Base-by-base conservation (phyloP, 192 early-diverging fungal species). In the Podila epigama region DNA sequence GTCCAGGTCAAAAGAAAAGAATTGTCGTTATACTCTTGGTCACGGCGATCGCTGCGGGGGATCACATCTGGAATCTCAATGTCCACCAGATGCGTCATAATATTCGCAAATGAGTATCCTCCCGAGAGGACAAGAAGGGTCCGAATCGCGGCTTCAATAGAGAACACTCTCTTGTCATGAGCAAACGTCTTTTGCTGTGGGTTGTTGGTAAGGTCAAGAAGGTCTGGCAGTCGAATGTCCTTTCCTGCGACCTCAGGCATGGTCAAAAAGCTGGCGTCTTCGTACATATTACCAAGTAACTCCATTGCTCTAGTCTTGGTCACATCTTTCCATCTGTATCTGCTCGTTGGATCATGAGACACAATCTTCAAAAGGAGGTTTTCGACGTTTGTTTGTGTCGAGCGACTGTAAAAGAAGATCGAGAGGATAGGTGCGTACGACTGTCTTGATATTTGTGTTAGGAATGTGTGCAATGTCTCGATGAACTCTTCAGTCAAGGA, bases 41-140 rank as follows among this genome's bases (percentile, higher is more conserved):
- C 73, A 39, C 68, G 56, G 1, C 55, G 56, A 10, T 68, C 66
- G 2, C 22, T 22, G 39, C 22, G 31, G 22, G 63, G 48, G 18
- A 77, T 63, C 5, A 77, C 53, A 1, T 32, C 42, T 2, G 72
- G 72, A 4, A 56, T 31, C 39, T 66, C 63, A 7, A 63, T 58
- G 51, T 77, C 72, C n/a, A 77, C 60, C 22, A 77, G 18, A 15
- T 59, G 44, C 8, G 52, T 58, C 73, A 77, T 63, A 6, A 77
- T 18, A 50, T 77, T 60, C 22, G 63, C 63, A 33, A 60, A 77
- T 5, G 66, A 56, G 25, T 68, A 63, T 11, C 55, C 25, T 15
- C 58, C 55, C 13, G 73, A 66, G 1, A 77, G 40, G 2, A 64
- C 73, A 28, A 77, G 3, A 7, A 77, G 28, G 5, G 57, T 39